Conservation (phyloP, 139 green algal species). For the Chlamydomonas schloesseri region DNA sequence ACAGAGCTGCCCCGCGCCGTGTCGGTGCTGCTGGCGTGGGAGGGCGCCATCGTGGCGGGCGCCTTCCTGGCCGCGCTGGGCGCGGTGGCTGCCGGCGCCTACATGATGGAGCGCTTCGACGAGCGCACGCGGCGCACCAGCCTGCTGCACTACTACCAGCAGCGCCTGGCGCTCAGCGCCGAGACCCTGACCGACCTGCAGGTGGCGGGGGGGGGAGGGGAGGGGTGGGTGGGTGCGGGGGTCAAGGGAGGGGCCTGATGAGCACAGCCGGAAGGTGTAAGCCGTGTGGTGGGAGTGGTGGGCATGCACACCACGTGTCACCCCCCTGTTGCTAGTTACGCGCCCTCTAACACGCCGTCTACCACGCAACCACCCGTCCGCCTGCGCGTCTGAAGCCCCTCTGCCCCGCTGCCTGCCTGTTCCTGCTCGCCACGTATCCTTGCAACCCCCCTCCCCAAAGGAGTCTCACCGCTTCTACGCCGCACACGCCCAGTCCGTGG, state of each 20-base stretch:
- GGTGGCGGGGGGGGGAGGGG: neutral
- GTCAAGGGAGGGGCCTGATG: no score
- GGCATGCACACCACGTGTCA: no score
- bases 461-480: neutral
- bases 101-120: conserved; percentile 33
- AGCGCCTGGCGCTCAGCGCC: neutral
- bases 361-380: no score
- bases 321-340: no score
- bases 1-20: conserved; percentile 19
- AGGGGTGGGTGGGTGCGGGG: neutral
- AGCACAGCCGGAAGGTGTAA: no score
- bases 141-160: conserved; percentile 18
- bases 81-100: neutral
- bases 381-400: no score
- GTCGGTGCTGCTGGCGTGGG: conserved; percentile 31
- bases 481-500: neutral
- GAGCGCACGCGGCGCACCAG: conserved; percentile 11
- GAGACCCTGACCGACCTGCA: conserved; percentile 1
- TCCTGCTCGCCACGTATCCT: neutral
- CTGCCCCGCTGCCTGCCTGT: no score
- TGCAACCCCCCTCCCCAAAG: neutral
- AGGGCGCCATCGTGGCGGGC: conserved; percentile 32
- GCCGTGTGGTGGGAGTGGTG: no score
- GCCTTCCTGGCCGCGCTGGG: conserved; percentile 2
- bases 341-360: no score